Base-by-base conservation (phyloP, 306 rosid genomes). In the Astragalus membranaceus region DNA sequence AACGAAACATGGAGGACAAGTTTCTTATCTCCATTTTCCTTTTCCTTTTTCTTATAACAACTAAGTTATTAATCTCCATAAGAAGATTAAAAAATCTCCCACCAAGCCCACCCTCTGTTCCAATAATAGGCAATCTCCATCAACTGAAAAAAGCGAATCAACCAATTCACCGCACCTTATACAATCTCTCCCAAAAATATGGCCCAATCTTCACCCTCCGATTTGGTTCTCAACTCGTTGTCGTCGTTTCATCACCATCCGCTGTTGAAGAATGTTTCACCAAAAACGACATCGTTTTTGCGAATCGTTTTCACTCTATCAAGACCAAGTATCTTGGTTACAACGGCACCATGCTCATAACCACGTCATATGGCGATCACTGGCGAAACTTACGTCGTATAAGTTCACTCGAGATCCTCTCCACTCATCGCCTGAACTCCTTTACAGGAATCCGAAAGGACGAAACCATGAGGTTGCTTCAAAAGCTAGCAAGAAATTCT, bases 321-420 rank as follows among this genome's bases (percentile, higher is more conserved):
- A 11, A 39, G 16, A 72, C 70, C 47, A 86, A 91, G 78, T 66
- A 83, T 75, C 0, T 88, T 0, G 82, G 46, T 46, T 91, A 75
- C 60, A 50, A 88, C 82, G 6, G 65, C 67, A 85, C 92, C 65
- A 68, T 49, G 1, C 0, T 91, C 0, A 1, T 52, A 0, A 0
- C 29, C 1, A 1, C 97, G 1, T 56, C 90, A 0, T 83, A 88
- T 43, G 95, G 95, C 4, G 95, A 88, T 16, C 92, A 85, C 63
- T 91, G 97, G 97, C 92, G 92, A 14, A 91, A 86, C 83, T 48
- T 86, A 1, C 97, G 95, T n/a, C 92, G 92, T 17, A 83, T 91
- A 0, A 69, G 87, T 37, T 15, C 90, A 2, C 16, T 79, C 0
- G 92, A 91, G 60, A 85, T 91, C 41, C 84, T 86, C 71, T 90